Evolutionary conservation across 164 flowering plant species (phyloP).

Genomic region (Vitis rotundifolia): DNA sequence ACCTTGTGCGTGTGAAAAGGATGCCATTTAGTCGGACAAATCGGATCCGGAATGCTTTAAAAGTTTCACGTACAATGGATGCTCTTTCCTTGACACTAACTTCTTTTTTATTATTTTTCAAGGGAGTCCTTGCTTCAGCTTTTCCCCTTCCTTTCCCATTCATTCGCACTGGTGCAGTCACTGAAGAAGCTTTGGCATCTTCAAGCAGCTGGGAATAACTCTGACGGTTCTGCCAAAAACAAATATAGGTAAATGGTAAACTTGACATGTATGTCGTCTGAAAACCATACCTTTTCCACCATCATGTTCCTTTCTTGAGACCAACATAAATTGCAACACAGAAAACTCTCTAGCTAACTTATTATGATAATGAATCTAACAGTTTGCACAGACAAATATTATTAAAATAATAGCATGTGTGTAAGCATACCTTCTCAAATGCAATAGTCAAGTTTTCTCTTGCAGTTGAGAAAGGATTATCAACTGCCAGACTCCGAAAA

Average conservation of each 20-base stretch:
- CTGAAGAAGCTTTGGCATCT: constrained; percentile 32
- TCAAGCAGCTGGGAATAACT: constrained; percentile 47
- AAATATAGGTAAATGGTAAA: neutral
- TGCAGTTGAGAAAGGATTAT: constrained; percentile 82
- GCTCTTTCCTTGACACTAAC: constrained; percentile 36
- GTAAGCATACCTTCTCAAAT: constrained; percentile 83
- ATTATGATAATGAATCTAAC: too few species aligned
- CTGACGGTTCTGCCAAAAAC: constrained; percentile 76
- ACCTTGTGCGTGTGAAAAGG: constrained; percentile 96
- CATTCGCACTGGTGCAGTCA: constrained; percentile 33
- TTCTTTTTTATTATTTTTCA: constrained; percentile 45
- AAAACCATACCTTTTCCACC: neutral
- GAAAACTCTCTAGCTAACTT: too few species aligned
- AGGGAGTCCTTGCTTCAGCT: constrained; percentile 42
- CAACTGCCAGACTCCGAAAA: constrained; percentile 90
- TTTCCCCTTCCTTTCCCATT: constrained; percentile 63
- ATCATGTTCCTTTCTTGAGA: too few species aligned
- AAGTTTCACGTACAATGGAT: constrained; percentile 33
- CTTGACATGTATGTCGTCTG: neutral
- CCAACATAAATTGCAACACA: too few species aligned
- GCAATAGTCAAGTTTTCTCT: constrained; percentile 92
- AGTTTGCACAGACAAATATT: too few species aligned
- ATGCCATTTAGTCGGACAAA: constrained; percentile 94
- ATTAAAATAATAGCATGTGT: neutral
- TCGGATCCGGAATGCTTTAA: constrained; percentile 61